These are phyloP conservation scores for Abrus pulchellus DNA, from an alignment of 306 rosid species.

Conservation along the genomic window DNA sequence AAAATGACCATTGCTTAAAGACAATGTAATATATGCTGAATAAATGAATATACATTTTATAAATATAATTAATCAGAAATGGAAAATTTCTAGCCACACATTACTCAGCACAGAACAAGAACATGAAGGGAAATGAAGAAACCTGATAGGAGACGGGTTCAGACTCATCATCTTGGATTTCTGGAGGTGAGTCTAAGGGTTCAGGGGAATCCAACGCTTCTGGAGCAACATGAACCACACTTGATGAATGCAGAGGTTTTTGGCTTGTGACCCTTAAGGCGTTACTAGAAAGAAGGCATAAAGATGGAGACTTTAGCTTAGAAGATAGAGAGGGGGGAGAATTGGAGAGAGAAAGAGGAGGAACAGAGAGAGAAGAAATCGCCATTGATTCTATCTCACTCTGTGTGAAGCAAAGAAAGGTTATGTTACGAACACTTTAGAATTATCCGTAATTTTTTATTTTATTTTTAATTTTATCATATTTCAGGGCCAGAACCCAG, in stretches of 20 bases:
- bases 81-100: neutral
- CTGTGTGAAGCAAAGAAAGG: neutral
- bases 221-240: conserved; percentile 72
- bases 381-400: conserved; percentile 60
- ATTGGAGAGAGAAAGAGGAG: conserved; percentile 59
- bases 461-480: neutral
- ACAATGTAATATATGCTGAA: neutral
- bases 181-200: conserved; percentile 55
- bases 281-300: conserved; percentile 46
- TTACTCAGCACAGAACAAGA: conserved; percentile 21
- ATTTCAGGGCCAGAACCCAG: neutral
- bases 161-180: conserved; percentile 55
- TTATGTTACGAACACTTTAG: neutral
- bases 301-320: conserved; percentile 52
- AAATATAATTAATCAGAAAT: conserved; percentile 5
- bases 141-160: conserved; percentile 58
- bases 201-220: conserved; percentile 69
- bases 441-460: conserved; percentile 58
- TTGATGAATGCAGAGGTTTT: conserved; percentile 55
- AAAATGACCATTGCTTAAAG: neutral
- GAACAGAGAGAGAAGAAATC: conserved; percentile 74
- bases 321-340: conserved; percentile 58
- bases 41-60: neutral
- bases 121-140: conserved; percentile 21
- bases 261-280: conserved; percentile 53